Evolutionary conservation across 352 stramenopile species (phyloP).

Genomic region (Pythium brassicae): DNA sequence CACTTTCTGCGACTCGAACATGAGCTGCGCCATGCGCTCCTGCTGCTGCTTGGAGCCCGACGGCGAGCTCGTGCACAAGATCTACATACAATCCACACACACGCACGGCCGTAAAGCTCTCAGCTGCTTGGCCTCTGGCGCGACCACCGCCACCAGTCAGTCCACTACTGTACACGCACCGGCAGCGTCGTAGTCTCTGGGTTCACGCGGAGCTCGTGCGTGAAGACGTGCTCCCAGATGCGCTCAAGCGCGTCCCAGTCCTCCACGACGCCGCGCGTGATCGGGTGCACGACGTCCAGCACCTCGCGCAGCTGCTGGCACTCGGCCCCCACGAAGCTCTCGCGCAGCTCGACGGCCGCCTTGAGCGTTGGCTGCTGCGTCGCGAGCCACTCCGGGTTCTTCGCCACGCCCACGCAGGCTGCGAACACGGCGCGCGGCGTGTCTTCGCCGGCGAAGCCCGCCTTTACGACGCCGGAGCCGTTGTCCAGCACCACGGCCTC

Average conservation of each 20-base stretch:
- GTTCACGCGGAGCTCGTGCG: constrained; percentile 71
- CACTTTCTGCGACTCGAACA: constrained; percentile 83
- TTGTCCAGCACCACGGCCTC: constrained; percentile 87
- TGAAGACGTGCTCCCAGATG: constrained; percentile 83
- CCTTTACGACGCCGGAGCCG: constrained; percentile 78
- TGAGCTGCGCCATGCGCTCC: constrained; percentile 76
- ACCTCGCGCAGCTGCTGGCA: constrained; percentile 67
- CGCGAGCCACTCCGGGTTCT: constrained; percentile 81
- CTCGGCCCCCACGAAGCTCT: constrained; percentile 64
- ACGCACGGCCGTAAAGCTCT: too few relatives aligned
- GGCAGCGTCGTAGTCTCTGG: constrained; percentile 67
- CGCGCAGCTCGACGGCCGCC: constrained; percentile 59
- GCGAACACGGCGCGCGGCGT: constrained; percentile 70
- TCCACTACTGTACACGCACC: too few relatives aligned
- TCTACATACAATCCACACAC: constrained; percentile 26
- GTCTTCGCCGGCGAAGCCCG: constrained; percentile 84
- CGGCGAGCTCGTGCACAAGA: constrained; percentile 66
- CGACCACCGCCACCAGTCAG: too few relatives aligned
- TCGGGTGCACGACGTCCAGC: constrained; percentile 64
- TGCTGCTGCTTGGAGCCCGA: constrained; percentile 59
- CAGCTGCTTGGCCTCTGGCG: too few relatives aligned
- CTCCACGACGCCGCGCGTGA: constrained; percentile 72
- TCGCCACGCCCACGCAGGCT: constrained; percentile 55
- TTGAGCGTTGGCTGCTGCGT: constrained; percentile 34
- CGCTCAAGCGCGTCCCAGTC: constrained; percentile 86